Conservation (phyloP, 2,329 filamentous ascomycete species). For the Trichoderma oligosporum region DNA sequence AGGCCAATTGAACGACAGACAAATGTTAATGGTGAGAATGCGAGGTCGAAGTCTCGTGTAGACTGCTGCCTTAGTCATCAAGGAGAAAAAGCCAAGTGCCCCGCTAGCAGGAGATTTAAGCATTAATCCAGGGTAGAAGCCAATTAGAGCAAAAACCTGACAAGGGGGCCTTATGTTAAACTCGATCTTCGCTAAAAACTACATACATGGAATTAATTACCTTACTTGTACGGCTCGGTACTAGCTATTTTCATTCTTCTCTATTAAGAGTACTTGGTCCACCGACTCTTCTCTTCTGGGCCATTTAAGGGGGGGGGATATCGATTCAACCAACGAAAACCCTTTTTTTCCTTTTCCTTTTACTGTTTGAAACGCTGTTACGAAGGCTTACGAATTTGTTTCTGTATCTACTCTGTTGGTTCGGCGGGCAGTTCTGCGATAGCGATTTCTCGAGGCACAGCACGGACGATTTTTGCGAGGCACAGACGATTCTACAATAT, state of each 20-base stretch:
- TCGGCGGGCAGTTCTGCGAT: too few species aligned
- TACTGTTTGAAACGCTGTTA: background rate
- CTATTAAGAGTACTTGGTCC: constrained; percentile 5
- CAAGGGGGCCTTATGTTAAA: constrained; percentile 2
- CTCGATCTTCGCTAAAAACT: background rate
- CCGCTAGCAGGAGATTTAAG: constrained; percentile 10
- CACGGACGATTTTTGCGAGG: too few species aligned
- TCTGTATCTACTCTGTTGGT: too few species aligned
- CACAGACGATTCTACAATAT: too few species aligned
- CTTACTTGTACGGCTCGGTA: constrained; percentile 5
- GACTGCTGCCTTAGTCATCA: constrained; percentile 9
- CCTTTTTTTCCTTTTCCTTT: background rate
- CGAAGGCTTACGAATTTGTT: background rate
- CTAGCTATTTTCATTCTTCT: background rate
- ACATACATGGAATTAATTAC: background rate
- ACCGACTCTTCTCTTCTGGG: constrained; percentile 5
- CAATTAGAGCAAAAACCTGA: constrained; percentile 7
- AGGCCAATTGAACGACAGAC: too few species aligned
- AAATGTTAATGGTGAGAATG: background rate
- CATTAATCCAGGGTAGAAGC: background rate
- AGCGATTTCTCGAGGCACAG: too few species aligned
- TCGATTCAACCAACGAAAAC: background rate
- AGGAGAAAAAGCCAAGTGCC: constrained; percentile 3
- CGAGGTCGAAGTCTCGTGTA: background rate
- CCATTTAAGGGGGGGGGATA: background rate